These are phyloP conservation scores for Daldinia bambusicola DNA, from an alignment of 495 filamentous ascomycete species.

Conservation along the genomic window DNA sequence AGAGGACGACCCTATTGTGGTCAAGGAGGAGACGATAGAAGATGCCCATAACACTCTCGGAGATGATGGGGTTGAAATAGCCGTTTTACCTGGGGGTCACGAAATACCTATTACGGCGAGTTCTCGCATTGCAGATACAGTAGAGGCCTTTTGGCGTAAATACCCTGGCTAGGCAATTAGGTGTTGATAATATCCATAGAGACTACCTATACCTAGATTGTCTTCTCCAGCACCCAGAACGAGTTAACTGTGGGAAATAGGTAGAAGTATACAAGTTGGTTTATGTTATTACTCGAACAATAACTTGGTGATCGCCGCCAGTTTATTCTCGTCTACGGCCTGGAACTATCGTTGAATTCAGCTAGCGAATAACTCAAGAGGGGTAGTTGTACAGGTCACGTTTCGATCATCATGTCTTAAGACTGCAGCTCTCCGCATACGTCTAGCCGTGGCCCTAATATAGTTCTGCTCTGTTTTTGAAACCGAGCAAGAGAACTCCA, in stretches of 20 bases:
- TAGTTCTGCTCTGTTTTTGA: constrained; percentile 3
- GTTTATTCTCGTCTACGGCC: too few species aligned
- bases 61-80: constrained; percentile 57
- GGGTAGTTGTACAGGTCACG: constrained; percentile 25
- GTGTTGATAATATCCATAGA: not conserved
- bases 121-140: constrained; percentile 52
- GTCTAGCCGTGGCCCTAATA: constrained; percentile 11
- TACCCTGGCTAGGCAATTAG: not conserved
- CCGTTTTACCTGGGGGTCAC: constrained; percentile 59
- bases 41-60: constrained; percentile 59
- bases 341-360: too few species aligned
- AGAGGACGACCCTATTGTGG: constrained; percentile 63
- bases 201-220: not conserved
- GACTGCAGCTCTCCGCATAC: constrained; percentile 1
- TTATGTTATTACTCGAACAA: not conserved
- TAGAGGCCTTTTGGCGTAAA: constrained; percentile 54
- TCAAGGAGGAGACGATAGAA: constrained; percentile 61
- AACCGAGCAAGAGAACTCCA: not conserved
- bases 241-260: not conserved
- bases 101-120: constrained; percentile 60
- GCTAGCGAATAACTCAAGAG: constrained; percentile 7
- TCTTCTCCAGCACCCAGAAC: not conserved
- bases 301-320: too few species aligned
- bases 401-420: constrained; percentile 18
- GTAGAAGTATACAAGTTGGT: not conserved